These are phyloP conservation scores for Leptographium procerum DNA, from an alignment of 2,329 filamentous ascomycete species.

Conservation along the genomic window DNA sequence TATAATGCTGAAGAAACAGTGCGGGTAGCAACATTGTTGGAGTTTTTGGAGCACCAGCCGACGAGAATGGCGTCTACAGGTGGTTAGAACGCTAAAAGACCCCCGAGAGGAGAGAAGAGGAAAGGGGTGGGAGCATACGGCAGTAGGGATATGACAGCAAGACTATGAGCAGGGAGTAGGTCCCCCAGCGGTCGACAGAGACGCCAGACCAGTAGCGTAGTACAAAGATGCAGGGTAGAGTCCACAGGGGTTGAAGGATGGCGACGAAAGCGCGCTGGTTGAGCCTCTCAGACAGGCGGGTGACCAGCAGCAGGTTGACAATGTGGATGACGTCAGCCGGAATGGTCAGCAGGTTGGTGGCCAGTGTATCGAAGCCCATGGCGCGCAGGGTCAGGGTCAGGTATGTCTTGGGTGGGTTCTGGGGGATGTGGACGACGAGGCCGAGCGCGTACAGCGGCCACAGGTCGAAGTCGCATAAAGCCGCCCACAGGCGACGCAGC, in stretches of 20 bases:
- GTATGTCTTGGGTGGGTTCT: constrained; percentile 3
- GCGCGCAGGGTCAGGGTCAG: constrained; percentile 6
- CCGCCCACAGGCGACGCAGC: constrained; percentile 16
- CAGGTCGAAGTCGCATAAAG: constrained; percentile 10
- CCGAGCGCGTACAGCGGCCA: constrained; percentile 11
- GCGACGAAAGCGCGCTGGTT: constrained; percentile 36
- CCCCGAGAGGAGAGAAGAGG: too few relatives aligned
- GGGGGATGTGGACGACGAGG: constrained; percentile 5
- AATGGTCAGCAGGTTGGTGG: constrained; percentile 10
- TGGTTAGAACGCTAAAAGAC: neutral
- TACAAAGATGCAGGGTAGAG: constrained; percentile 40
- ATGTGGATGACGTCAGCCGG: constrained; percentile 33
- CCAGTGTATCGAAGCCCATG: constrained; percentile 8
- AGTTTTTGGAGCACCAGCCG: constrained; percentile 47
- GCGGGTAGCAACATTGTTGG: constrained; percentile 16
- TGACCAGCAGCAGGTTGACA: constrained; percentile 34
- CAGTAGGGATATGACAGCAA: constrained; percentile 43
- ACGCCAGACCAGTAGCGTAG: constrained; percentile 33
- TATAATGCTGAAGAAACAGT: constrained; percentile 8
- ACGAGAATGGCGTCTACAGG: constrained; percentile 43
- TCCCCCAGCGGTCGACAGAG: constrained; percentile 27
- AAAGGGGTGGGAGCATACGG: neutral
- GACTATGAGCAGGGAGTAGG: constrained; percentile 36
- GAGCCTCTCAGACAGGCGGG: constrained; percentile 33
- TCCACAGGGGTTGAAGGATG: constrained; percentile 39